Evolutionary conservation across 441 rosid genomes (phyloP).

Genomic region (Eutrema salsugineum): DNA sequence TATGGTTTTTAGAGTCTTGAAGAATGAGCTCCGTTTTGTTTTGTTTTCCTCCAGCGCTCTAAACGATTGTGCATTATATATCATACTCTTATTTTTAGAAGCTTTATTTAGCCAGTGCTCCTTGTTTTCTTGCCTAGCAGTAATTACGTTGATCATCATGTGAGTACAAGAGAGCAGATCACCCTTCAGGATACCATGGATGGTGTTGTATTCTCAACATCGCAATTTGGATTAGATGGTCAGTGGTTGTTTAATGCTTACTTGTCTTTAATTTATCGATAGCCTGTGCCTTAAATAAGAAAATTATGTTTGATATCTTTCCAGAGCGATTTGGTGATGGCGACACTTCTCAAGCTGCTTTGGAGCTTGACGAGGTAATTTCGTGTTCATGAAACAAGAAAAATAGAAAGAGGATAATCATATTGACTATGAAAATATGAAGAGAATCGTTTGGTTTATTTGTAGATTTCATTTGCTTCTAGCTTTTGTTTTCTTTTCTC

Average conservation of each 20-base stretch:
- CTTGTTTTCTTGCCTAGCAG: constrained; percentile 47
- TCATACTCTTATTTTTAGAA: background rate
- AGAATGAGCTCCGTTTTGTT: background rate
- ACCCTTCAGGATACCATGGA: constrained; percentile 99
- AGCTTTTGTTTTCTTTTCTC: background rate
- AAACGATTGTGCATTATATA: background rate
- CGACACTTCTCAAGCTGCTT: constrained; percentile 85
- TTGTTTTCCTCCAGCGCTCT: background rate
- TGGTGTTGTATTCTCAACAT: constrained; percentile 88
- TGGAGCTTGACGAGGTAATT: constrained; percentile 95
- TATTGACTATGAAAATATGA: background rate
- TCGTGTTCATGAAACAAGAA: background rate
- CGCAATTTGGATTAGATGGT: constrained; percentile 99
- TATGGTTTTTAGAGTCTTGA: background rate
- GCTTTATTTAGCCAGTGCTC: background rate
- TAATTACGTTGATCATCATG: constrained; percentile 92
- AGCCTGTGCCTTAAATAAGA: background rate
- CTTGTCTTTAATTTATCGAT: constrained; percentile 4
- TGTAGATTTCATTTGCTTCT: background rate
- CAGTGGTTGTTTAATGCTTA: constrained; percentile 33
- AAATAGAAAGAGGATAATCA: background rate
- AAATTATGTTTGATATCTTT: constrained; percentile 33
- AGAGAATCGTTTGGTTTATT: background rate
- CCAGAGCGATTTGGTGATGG: constrained; percentile 98
- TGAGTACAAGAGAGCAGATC: constrained; percentile 97